Percentiles rank a stretch among this genome's conserved stretches.
Conservation (phyloP, 148 eudicot species). For the Nepenthes mirabilis region DNA sequence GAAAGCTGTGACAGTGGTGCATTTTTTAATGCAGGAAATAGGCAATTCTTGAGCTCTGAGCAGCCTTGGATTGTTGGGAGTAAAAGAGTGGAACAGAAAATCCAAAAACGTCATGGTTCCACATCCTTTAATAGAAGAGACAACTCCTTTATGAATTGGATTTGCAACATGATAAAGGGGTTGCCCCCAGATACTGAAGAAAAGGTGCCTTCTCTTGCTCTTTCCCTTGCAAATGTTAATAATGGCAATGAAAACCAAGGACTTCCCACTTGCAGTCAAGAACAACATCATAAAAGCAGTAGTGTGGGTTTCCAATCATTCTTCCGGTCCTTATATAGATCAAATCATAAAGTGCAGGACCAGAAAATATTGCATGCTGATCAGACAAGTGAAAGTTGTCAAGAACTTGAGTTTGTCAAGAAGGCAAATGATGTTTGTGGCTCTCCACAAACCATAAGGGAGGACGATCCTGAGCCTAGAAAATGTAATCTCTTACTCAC, state of each 20-base stretch:
- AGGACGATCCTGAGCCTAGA: constrained; percentile 3
- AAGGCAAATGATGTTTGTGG: neutral
- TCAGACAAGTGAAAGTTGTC: constrained; percentile 6
- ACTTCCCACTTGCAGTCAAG: constrained; percentile 5
- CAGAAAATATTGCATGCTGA: constrained; percentile 2
- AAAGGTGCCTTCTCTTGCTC: constrained; percentile 20
- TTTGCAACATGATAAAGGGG: constrained; percentile 61
- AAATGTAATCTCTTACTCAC: constrained; percentile 4
- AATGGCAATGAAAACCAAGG: constrained; percentile 5
- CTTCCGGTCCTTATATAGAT: constrained; percentile 34
- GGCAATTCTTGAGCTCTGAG: constrained; percentile 15
- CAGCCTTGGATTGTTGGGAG: constrained; percentile 14
- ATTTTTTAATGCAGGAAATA: constrained; percentile 18
- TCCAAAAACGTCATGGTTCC: constrained; percentile 15
- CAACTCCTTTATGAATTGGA: constrained; percentile 69
- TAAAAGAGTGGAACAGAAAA: constrained; percentile 30
- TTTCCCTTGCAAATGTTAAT: constrained; percentile 10
- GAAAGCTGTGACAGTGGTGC: constrained; percentile 47
- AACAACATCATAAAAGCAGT: constrained; percentile 5
- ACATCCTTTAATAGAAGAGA: constrained; percentile 13
- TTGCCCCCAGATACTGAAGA: constrained; percentile 14
- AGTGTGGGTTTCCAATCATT: constrained; percentile 33
- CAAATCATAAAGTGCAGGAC: constrained; percentile 9
- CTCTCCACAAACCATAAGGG: neutral
- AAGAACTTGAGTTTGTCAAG: constrained; percentile 11